Conservation (phyloP, 202 grass and related monocot species). For the Schoenoplectus triqueter region DNA sequence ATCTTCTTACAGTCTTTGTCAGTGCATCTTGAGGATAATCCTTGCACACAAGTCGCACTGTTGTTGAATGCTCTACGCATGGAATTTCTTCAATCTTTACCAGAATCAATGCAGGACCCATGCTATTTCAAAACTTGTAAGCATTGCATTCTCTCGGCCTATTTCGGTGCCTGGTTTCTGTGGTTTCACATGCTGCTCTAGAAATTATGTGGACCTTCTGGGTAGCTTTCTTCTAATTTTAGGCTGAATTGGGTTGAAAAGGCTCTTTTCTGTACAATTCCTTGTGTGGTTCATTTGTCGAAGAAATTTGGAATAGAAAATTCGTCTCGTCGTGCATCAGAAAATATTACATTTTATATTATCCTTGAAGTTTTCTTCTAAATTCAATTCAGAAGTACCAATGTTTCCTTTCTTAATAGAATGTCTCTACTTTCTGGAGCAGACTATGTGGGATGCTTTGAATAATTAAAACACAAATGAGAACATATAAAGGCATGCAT, state of each 20-base stretch:
- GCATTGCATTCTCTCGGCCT: slow-evolving; percentile 24
- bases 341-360: neutral
- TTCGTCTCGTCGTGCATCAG: neutral
- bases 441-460: too few species aligned
- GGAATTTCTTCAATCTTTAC: neutral
- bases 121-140: neutral
- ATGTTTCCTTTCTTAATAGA: too few species aligned
- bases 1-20: neutral
- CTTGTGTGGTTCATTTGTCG: neutral
- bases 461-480: too few species aligned
- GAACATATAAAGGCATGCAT: too few species aligned
- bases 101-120: neutral
- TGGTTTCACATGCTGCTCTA: slow-evolving; percentile 1
- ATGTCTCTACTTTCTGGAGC: too few species aligned
- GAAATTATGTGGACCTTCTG: neutral
- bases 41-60: neutral
- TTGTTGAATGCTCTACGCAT: slow-evolving; percentile 18
- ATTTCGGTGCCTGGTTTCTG: neutral
- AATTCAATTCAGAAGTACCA: too few species aligned
- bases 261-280: neutral
- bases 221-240: neutral
- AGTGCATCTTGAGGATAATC: neutral
- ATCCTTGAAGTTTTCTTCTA: neutral
- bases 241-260: neutral
- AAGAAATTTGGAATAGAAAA: neutral